Base-by-base conservation (phyloP, 2,329 filamentous ascomycete species). In the Epichloe sibirici region DNA sequence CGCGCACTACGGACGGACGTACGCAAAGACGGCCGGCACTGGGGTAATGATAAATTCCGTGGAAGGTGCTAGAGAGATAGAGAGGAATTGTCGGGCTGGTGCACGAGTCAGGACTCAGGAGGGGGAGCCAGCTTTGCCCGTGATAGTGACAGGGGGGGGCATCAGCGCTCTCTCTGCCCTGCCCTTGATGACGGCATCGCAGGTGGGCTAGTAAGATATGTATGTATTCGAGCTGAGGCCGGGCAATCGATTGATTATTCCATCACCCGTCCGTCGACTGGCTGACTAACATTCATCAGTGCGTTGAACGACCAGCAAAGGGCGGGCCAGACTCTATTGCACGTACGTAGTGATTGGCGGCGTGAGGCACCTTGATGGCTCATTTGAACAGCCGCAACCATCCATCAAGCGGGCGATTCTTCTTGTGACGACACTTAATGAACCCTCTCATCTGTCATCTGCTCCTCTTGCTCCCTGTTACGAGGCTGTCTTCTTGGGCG, bases 361-460 rank as follows among this genome's bases (percentile, higher is more conserved):
- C 25, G 21, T 28, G 35, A 39, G 46, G 54, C 55, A 65, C 63
- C 64, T 64, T 66, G 64, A 66, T 66, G 60, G 64, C 50, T 42
- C 48, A 46, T n/a, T 25, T 28, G 28, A 28, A 50, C 11, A 12
- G 39, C 44, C 11, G 38, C 35, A 44, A 23, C 45, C 48, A 39
- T 45, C n/a, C 44, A 25, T 25, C 40, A 40, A 35, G 17, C 8
- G 25, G 31, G 28, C 38, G 11, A 13, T 12, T 21, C 21, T 53
- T 45, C 17, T 28, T 13, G 42, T 48, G 51, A 45, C 37, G 15
- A 39, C 51, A 15, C 25, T 37, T 28, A 2, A 15, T 7, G 23
- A 43, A 43, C 21, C 35, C 5, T 21, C 48, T 45, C 37, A 11
- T 40, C 15, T 17, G 12, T 35, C 17, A 37, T 35, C 50, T 42